A percentile compares a stretch with the other conserved stretches of the same genome.
Conservation (phyloP, 176 grass and related monocot species). For the Lolium multiflorum region DNA sequence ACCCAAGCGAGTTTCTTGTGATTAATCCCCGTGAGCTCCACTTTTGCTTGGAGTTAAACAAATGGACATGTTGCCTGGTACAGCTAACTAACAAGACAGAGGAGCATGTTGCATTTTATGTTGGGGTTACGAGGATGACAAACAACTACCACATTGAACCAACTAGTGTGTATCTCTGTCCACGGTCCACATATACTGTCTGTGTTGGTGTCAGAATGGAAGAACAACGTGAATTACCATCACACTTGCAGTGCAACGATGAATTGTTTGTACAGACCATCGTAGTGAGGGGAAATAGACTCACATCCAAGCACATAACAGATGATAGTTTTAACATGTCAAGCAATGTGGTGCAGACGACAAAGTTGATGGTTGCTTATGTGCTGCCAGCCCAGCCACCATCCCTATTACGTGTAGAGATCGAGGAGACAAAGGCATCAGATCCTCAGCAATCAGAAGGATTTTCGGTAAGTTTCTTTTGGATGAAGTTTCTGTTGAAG, state of each 20-base stretch:
- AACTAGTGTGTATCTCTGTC: not conserved
- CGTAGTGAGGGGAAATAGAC: not conserved
- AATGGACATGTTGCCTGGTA: not conserved
- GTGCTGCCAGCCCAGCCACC: not conserved
- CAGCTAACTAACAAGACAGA: not conserved
- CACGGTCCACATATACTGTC: not conserved
- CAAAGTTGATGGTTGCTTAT: not conserved
- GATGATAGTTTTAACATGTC: not conserved
- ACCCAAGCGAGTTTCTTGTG: not conserved
- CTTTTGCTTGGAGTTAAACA: not conserved
- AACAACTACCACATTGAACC: not conserved
- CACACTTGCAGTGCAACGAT: not conserved
- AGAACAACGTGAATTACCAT: too few relatives aligned
- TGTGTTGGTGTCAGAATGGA: not conserved
- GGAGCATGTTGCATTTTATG: not conserved
- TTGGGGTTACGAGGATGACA: not conserved
- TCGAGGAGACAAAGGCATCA: not conserved
- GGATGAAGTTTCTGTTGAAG: too few relatives aligned
- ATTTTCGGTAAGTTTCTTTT: not conserved
- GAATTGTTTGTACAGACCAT: slow-evolving; percentile 16
- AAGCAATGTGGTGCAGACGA: not conserved
- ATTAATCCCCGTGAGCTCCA: not conserved
- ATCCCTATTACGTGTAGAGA: not conserved
- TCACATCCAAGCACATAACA: not conserved
- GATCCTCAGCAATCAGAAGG: not conserved